phyloP scores from a whole-genome alignment of 306 rosid genomes.

The Rosa lucieae region DNA sequence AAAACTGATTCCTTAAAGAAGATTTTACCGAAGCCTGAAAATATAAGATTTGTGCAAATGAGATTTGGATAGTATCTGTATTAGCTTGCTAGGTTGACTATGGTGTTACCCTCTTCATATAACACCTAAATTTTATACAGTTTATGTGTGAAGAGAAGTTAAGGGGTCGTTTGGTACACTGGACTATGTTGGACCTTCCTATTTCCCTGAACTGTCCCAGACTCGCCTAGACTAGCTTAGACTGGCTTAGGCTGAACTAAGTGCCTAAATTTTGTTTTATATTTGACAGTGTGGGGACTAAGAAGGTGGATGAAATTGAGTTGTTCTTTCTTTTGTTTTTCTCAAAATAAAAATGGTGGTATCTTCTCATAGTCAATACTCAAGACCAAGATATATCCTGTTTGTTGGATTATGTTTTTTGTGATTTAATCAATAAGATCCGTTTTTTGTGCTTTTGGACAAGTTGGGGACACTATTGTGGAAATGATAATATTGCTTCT shows the following conservation, averaged over 20 bases:
- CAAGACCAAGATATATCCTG: too few relatives aligned
- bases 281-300: background rate
- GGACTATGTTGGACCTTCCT: background rate
- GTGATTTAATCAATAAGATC: too few relatives aligned
- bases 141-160: background rate
- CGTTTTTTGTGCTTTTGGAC: background rate
- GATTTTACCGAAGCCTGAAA: background rate
- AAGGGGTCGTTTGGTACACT: background rate
- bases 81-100: background rate
- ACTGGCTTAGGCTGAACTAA: background rate
- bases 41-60: background rate
- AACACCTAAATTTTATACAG: background rate
- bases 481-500: background rate
- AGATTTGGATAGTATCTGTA: too few relatives aligned
- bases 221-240: background rate
- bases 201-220: background rate
- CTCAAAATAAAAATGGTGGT: background rate
- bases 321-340: too few relatives aligned
- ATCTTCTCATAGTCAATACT: too few relatives aligned
- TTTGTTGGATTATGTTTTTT: too few relatives aligned
- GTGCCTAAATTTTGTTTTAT: background rate
- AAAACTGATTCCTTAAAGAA: background rate
- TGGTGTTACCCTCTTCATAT: background rate
- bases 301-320: background rate
- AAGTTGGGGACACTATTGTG: slow-evolving; percentile 1